A percentile compares a stretch with the other conserved stretches of the same genome.
phyloP scores from a whole-genome alignment of 495 filamentous ascomycete species.

The Hypoxylon subgilvum region DNA sequence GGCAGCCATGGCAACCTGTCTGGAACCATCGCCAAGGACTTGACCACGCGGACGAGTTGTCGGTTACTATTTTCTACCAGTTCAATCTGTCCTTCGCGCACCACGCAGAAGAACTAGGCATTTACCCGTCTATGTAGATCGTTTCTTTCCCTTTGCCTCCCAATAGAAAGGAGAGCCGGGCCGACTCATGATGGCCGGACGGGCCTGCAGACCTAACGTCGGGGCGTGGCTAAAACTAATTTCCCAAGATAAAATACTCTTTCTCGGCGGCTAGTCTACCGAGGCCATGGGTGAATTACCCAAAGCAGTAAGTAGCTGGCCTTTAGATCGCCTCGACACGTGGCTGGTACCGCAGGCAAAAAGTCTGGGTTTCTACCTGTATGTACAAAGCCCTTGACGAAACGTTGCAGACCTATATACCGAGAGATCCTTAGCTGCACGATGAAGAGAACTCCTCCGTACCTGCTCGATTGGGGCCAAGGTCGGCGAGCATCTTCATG shows the following conservation, averaged over 20 bases:
- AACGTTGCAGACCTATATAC: constrained; percentile 35
- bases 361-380: neutral
- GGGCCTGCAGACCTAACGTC: constrained; percentile 11
- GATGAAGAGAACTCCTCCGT: constrained; percentile 9
- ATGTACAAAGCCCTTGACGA: constrained; percentile 15
- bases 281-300: constrained; percentile 6
- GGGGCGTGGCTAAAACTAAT: constrained; percentile 12
- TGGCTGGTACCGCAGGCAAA: constrained; percentile 21
- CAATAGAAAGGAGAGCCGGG: constrained; percentile 16
- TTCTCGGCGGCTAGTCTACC: constrained; percentile 22
- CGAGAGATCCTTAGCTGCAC: constrained; percentile 23
- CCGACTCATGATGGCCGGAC: constrained; percentile 24
- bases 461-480: constrained; percentile 23
- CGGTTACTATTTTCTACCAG: neutral
- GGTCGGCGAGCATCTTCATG: constrained; percentile 17
- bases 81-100: neutral
- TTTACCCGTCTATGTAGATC: no score
- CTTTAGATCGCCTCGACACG: constrained; percentile 26
- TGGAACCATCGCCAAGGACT: constrained; percentile 29
- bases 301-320: constrained; percentile 23
- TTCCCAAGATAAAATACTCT: constrained; percentile 1
- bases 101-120: no score
- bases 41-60: constrained; percentile 5
- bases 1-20: constrained; percentile 1
- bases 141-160: neutral